Evolutionary conservation across 176 grass and related monocot species (phyloP).

Genomic region (Ananas comosus): DNA sequence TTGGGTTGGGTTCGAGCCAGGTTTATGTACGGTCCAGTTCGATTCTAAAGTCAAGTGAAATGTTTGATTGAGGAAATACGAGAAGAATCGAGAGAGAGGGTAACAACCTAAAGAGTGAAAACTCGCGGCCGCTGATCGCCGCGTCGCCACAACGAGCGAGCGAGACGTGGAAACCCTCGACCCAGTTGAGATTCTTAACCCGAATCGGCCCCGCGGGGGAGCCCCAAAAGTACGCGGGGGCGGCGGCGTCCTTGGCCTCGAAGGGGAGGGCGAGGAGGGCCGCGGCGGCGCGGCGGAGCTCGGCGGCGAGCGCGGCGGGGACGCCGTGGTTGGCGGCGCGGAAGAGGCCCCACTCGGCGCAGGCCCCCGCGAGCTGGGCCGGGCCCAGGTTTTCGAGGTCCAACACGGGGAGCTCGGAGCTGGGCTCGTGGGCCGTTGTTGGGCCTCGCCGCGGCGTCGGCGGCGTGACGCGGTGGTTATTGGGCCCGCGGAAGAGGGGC

Average conservation of each 20-base stretch:
- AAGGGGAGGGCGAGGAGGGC: constrained; percentile 26
- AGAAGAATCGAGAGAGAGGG: too few species aligned
- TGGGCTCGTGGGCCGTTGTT: not conserved
- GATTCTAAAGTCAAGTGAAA: not conserved
- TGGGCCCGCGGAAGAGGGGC: constrained; percentile 13
- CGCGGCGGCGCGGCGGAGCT: constrained; percentile 20
- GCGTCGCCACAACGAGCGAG: not conserved
- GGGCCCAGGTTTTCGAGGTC: constrained; percentile 18
- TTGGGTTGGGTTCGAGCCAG: too few species aligned
- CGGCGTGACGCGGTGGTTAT: not conserved
- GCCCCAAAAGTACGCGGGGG: constrained; percentile 56
- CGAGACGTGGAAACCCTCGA: constrained; percentile 57
- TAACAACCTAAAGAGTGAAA: not conserved
- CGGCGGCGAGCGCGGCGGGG: constrained; percentile 22
- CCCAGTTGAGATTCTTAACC: constrained; percentile 50
- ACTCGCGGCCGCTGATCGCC: not conserved
- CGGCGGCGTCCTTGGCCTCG: constrained; percentile 18
- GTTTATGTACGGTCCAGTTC: too few species aligned
- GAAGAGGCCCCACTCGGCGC: constrained; percentile 36
- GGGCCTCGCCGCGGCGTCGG: not conserved
- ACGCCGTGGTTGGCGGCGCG: constrained; percentile 57
- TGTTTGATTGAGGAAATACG: too few species aligned
- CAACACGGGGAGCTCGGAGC: constrained; percentile 6
- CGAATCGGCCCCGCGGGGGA: constrained; percentile 46
- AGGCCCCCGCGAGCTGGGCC: constrained; percentile 14